Conservation (phyloP, 176 grass and related monocot species). For the Otatea glauca region DNA sequence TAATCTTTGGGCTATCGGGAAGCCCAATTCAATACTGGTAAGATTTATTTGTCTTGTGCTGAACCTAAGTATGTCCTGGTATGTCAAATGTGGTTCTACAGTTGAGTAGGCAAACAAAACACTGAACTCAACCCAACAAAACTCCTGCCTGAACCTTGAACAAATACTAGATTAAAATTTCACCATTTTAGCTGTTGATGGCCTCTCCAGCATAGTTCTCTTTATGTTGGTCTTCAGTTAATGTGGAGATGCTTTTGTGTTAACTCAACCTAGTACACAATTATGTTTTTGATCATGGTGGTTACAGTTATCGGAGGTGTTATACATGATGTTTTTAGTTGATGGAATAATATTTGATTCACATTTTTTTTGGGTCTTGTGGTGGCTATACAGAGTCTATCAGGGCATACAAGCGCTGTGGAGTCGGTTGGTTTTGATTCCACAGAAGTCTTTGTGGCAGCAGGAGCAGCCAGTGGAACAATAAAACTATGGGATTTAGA, state of each 20-base stretch:
- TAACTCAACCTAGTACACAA: neutral
- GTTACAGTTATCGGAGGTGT: neutral
- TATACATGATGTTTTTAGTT: neutral
- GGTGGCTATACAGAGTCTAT: conserved; percentile 73
- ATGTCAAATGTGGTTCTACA: neutral
- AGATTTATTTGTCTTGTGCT: conserved; percentile 28
- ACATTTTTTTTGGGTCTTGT: conserved; percentile 8
- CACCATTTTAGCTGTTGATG: conserved; percentile 12
- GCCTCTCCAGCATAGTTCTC: conserved; percentile 6
- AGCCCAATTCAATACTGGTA: conserved; percentile 96
- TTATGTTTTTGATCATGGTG: neutral
- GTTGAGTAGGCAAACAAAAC: neutral
- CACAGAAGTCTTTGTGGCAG: conserved; percentile 87
- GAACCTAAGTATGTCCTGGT: neutral
- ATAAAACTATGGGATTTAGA: conserved; percentile 94
- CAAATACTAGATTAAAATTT: conserved; percentile 1
- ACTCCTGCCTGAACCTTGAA: conserved; percentile 13
- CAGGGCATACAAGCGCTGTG: conserved; percentile 88
- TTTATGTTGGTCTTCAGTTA: conserved; percentile 11
- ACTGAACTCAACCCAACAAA: neutral
- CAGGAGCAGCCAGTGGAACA: conserved; percentile 94
- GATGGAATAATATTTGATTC: conserved; percentile 7
- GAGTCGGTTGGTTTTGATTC: conserved; percentile 90
- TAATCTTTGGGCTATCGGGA: conserved; percentile 94
- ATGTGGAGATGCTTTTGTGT: conserved; percentile 12